A percentile compares a stretch with the other conserved stretches of the same genome.
These are phyloP conservation scores for Fusarium buharicum DNA, from an alignment of 2,329 filamentous ascomycete genomes.

Conservation along the genomic window DNA sequence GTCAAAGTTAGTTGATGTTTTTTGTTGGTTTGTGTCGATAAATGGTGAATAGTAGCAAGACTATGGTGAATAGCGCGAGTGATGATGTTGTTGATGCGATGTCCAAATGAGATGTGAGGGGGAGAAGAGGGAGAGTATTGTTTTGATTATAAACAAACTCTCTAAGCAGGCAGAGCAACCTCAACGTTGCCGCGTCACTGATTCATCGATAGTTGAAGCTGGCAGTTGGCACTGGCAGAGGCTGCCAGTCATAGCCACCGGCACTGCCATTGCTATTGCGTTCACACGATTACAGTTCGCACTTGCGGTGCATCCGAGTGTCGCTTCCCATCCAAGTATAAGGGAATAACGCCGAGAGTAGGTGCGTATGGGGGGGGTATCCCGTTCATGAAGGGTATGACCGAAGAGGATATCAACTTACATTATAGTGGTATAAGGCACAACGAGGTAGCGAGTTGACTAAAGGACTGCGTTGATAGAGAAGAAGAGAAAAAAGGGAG, in stretches of 20 bases:
- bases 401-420: conserved; percentile 27
- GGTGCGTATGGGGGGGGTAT: not conserved
- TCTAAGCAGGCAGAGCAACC: not conserved
- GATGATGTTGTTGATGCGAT: conserved; percentile 12
- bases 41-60: conserved; percentile 2
- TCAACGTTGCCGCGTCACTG: not conserved
- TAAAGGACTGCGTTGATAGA: conserved; percentile 36
- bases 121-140: not conserved
- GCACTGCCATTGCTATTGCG: not conserved
- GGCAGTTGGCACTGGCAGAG: not conserved
- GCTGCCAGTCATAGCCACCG: not conserved
- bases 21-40: conserved; percentile 7
- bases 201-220: not conserved
- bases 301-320: not conserved
- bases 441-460: conserved; percentile 40
- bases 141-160: conserved; percentile 4
- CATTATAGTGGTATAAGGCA: conserved; percentile 36
- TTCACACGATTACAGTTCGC: not conserved
- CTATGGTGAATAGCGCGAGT: conserved; percentile 5
- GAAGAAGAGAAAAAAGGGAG: conserved; percentile 20
- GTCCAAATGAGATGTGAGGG: not conserved
- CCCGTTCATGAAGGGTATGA: conserved; percentile 4
- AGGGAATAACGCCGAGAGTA: not conserved
- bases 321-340: not conserved
- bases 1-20: conserved; percentile 25